A percentile compares a stretch with the other conserved stretches of the same genome.
Evolutionary conservation across 805 yeast species (phyloP).

Genomic region (Lipomyces oligophaga): DNA sequence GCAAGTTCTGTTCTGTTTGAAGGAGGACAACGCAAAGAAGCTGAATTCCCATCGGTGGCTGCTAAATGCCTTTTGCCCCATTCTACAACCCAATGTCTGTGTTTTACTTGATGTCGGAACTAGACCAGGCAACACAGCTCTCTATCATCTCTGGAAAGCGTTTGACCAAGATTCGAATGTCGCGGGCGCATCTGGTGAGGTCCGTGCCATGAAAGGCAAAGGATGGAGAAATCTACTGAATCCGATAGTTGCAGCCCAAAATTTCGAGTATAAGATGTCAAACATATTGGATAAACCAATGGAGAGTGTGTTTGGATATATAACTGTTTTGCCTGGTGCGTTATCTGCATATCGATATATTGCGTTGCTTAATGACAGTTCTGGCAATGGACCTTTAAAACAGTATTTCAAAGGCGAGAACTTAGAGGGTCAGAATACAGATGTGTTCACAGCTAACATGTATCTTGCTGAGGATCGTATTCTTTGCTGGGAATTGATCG

Average conservation of each 20-base stretch:
- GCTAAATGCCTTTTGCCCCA: constrained; percentile 90
- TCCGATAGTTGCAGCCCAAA: constrained; percentile 94
- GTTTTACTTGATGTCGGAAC: constrained; percentile 96
- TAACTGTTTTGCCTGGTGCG: constrained; percentile 93
- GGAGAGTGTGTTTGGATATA: constrained; percentile 92
- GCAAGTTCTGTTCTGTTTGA: constrained; percentile 85
- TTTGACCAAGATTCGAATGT: constrained; percentile 94
- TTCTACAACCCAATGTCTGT: constrained; percentile 85
- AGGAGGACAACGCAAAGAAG: constrained; percentile 87
- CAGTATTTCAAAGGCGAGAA: constrained; percentile 92
- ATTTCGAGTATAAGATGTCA: constrained; percentile 93
- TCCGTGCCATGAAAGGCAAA: constrained; percentile 90
- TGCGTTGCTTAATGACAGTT: constrained; percentile 62
- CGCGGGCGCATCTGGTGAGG: constrained; percentile 99
- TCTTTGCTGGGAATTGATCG: constrained; percentile 91
- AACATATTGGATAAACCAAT: constrained; percentile 93
- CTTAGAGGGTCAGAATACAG: constrained; percentile 62
- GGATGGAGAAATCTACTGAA: constrained; percentile 74
- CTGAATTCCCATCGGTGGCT: constrained; percentile 98
- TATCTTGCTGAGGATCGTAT: constrained; percentile 96
- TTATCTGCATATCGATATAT: constrained; percentile 88
- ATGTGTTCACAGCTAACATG: constrained; percentile 93
- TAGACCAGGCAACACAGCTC: constrained; percentile 79
- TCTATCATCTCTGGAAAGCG: constrained; percentile 95
- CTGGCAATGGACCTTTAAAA: constrained; percentile 80